Base-by-base conservation (phyloP, 2,329 filamentous ascomycete genomes). In the Paecilomyces sp. region DNA sequence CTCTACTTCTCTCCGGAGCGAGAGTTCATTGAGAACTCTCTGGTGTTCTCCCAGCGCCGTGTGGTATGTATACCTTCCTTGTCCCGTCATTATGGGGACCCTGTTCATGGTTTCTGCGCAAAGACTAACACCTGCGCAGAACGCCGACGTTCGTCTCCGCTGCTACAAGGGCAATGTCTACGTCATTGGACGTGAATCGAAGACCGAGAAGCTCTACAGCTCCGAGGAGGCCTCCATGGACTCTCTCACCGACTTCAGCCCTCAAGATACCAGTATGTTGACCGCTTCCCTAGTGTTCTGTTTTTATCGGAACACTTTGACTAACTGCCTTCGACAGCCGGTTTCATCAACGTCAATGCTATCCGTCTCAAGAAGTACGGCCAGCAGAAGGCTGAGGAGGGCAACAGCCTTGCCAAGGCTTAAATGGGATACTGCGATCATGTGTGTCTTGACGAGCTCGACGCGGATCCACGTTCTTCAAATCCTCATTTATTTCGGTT, bases 201-300 rank as follows among this genome's bases (percentile, higher is more conserved):
- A 87, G 71, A 88, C 86, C 8, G 85, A 87, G 80, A 89, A 89
- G 79, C 79, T 90, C 62, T 90, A 90, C 73, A 81, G 83, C 67
- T 84, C 82, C 75, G 80, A 80, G 67, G 87, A 88, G 79, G 82
- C 81, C 63, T 83, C 79, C 65, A 89, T 90, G 87, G 88, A 91
- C 71, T 85, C 85, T 65, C 82, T 90, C 65, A 86, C 83, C 65
- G 84, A 86, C 75, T 90, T 90, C 71, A 80, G 80, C 66, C 86
- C 87, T 18, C 78, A 78, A 61, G 87, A 88, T 68, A 88, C 86
- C 51, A 87, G 31, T 33, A 33, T 33, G 31, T 33, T 12, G 2
- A 33, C 12, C 2, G 8, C 31, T 33, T 33, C 11, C 31, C 31
- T 33, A 1, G 8, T 33, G 31, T 33, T 1, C 11, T 33, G 11